Evolutionary conservation across 116 monocot species (phyloP).

Genomic region (Cymodocea nodosa): DNA sequence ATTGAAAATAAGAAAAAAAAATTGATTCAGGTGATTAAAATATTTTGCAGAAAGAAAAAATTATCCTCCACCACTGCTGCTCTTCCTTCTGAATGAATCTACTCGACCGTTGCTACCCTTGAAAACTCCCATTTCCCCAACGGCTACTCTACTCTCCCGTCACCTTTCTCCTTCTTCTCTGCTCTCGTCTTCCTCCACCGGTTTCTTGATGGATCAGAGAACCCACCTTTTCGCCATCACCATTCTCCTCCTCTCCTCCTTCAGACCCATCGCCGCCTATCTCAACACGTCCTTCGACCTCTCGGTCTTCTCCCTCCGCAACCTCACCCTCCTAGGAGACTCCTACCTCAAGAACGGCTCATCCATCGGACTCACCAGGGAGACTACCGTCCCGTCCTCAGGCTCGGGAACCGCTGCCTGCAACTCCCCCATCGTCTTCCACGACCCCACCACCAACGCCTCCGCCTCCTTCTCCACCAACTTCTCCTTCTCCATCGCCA

Average conservation of each 20-base stretch:
- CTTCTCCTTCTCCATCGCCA: constrained; percentile 67
- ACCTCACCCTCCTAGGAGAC: constrained; percentile 81
- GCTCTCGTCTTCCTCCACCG: constrained; percentile 6
- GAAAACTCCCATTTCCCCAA: not conserved
- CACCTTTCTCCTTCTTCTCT: not conserved
- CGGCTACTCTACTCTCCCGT: constrained; percentile 1
- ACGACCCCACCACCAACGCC: constrained; percentile 14
- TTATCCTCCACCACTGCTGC: too few relatives aligned
- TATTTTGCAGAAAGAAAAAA: too few relatives aligned
- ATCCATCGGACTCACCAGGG: constrained; percentile 46
- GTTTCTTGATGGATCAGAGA: not conserved
- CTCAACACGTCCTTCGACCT: constrained; percentile 27
- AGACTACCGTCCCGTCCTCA: constrained; percentile 45
- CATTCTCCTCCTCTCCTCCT: constrained; percentile 7
- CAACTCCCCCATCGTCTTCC: constrained; percentile 43
- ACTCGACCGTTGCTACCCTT: not conserved
- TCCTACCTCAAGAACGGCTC: constrained; percentile 45
- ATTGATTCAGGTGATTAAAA: too few relatives aligned
- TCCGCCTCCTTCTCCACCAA: constrained; percentile 64
- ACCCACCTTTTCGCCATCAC: constrained; percentile 4
- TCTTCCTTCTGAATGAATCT: too few relatives aligned
- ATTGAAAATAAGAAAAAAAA: too few relatives aligned
- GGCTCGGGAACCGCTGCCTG: constrained; percentile 31
- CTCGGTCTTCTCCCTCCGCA: constrained; percentile 42
- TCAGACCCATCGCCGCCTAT: not conserved